Evolutionary conservation across 2,329 filamentous ascomycete genomes (phyloP), one percentile per base, ranked within the genome.

Genomic region (Ramularia endophylla): DNA sequence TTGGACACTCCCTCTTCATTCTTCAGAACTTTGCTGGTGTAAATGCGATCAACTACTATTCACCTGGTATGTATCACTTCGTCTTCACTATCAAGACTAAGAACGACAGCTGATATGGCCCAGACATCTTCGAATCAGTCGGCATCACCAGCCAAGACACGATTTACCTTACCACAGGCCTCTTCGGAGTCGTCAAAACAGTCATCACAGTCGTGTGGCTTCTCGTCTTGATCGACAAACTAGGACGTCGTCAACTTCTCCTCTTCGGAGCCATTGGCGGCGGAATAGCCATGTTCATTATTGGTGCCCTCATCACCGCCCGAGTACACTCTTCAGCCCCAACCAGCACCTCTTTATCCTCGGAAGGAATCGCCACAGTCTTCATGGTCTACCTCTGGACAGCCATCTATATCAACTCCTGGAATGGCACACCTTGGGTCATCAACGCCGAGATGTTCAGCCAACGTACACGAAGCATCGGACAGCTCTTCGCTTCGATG

Each of bases 391-490:
- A 25, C 29, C 33, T 41, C 15, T 45, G 38, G 38, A 62, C 63
- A 2, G 60, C 63, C 41, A 65, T 67, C 27, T 65, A 65, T 62
- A 60, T 67, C 8, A 60, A 56, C 4, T 50, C 52, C 1, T 68
- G 63, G 64, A 67, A 67, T 34, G 65, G 65, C 2, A 47, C 67
- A 0, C 65, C 65, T 0, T 68, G 65, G 64, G 67, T 69, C 44
- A 63, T 68, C 12, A 64, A 61, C 2, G 59, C 65, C 2, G 66
- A 69, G 46, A 69, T 68, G 17, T 68, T 69, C 49, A 65, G 66
- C 0, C 55, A 57, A 3, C 59, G 59, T 1, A 50, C 68, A n/a
- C 57, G 65, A 6, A 61, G 57, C 13, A 56, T 69, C 30, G 63
- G 61, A 1, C 63, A 64, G n/a, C 60, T 63, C 0, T 66, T 57